Percentiles rank a stretch among this genome's conserved stretches.
phyloP scores from a whole-genome alignment of 2,329 filamentous ascomycete species.

The Aspergillus proliferans region DNA sequence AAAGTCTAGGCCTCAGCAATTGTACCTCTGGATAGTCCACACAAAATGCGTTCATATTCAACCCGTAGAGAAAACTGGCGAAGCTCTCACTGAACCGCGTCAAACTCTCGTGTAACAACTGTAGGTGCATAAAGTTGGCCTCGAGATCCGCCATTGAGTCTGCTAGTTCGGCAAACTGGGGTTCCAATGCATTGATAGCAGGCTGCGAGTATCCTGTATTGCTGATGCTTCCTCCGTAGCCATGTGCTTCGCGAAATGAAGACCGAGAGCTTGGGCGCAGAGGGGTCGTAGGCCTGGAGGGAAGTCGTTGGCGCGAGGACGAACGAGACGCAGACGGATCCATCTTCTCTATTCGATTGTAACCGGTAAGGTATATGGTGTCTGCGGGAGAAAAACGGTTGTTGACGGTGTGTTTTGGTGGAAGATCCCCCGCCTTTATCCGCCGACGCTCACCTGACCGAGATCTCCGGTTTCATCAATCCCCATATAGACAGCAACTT shows the following conservation, averaged over 20 bases:
- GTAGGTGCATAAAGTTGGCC: slow-evolving; percentile 94
- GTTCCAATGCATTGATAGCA: slow-evolving; percentile 71
- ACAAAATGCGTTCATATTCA: slow-evolving; percentile 99
- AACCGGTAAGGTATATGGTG: not conserved
- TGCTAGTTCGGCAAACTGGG: slow-evolving; percentile 84
- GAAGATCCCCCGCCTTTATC: not conserved
- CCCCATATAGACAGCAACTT: not conserved
- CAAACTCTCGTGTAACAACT: slow-evolving; percentile 92
- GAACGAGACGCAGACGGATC: slow-evolving; percentile 37
- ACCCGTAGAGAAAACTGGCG: slow-evolving; percentile 85
- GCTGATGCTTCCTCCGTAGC: slow-evolving; percentile 37
- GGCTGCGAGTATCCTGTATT: slow-evolving; percentile 48
- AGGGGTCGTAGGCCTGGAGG: slow-evolving; percentile 81
- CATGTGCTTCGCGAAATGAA: slow-evolving; percentile 73
- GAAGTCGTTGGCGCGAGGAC: slow-evolving; percentile 55
- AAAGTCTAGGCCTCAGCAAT: not conserved
- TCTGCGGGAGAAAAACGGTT: no score
- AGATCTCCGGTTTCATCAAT: not conserved
- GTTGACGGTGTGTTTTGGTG: not conserved
- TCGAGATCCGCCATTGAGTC: slow-evolving; percentile 94
- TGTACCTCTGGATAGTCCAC: slow-evolving; percentile 90
- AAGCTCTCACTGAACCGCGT: slow-evolving; percentile 94
- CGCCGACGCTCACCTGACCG: not conserved
- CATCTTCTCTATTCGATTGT: slow-evolving; percentile 14
- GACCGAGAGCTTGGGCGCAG: slow-evolving; percentile 84